Conservation (phyloP, 2,329 filamentous ascomycete species). For the Diaporthe sp. region DNA sequence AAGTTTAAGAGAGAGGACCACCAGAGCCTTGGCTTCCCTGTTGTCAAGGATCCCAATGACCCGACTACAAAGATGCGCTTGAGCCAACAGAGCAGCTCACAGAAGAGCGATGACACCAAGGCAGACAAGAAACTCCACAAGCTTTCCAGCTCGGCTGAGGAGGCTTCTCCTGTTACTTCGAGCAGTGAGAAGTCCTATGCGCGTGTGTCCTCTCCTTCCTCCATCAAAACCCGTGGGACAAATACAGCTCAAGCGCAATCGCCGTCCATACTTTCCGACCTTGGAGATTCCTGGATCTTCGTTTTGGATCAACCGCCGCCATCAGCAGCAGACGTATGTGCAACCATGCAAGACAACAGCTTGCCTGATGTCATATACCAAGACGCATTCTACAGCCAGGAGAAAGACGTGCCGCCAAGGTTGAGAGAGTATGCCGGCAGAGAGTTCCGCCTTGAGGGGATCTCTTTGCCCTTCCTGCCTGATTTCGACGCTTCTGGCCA, state of each 20-base stretch:
- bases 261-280: background rate
- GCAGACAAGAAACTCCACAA: conserved; percentile 54
- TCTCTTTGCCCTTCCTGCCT: conserved; percentile 83
- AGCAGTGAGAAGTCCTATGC: background rate
- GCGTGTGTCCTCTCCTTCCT: background rate
- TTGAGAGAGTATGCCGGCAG: conserved; percentile 87
- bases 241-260: background rate
- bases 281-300: conserved; percentile 45
- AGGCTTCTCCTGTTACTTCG: conserved; percentile 20
- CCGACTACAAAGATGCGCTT: conserved; percentile 73
- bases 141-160: conserved; percentile 33
- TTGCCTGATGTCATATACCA: conserved; percentile 83
- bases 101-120: conserved; percentile 59
- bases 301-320: conserved; percentile 52
- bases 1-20: conserved; percentile 54
- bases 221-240: background rate
- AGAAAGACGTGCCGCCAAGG: conserved; percentile 84
- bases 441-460: conserved; percentile 84
- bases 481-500: conserved; percentile 77
- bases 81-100: conserved; percentile 74
- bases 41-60: conserved; percentile 83
- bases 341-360: conserved; percentile 69
- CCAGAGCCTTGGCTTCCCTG: conserved; percentile 72
- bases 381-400: conserved; percentile 87
- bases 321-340: conserved; percentile 58